Evolutionary conservation across 495 filamentous ascomycete genomes (phyloP).

Genomic region (Talaromyces ruber): DNA sequence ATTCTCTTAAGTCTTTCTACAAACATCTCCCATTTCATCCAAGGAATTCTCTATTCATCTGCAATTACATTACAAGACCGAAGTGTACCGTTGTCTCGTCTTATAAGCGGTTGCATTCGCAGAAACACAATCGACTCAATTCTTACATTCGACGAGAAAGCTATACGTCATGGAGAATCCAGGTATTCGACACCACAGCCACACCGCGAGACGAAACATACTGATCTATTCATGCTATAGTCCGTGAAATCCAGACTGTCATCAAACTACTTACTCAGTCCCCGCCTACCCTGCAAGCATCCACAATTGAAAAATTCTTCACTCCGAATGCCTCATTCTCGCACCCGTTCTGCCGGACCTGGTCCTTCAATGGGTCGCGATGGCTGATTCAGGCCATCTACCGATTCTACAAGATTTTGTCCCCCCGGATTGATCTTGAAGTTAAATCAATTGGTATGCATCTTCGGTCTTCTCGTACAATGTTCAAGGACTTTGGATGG

Average conservation of each 20-base stretch:
- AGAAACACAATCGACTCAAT: too few relatives aligned
- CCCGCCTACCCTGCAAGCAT: constrained; percentile 50
- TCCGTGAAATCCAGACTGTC: constrained; percentile 48
- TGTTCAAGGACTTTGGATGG: not conserved
- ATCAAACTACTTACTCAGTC: constrained; percentile 61
- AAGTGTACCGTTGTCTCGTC: too few relatives aligned
- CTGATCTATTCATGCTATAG: constrained; percentile 14
- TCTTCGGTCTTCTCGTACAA: too few relatives aligned
- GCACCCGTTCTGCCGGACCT: constrained; percentile 74
- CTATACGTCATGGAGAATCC: constrained; percentile 26
- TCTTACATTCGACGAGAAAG: not conserved
- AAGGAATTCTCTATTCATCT: too few relatives aligned
- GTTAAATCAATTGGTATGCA: constrained; percentile 59
- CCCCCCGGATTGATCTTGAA: constrained; percentile 59
- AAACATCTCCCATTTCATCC: not conserved
- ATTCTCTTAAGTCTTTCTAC: not conserved
- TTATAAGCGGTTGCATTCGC: too few relatives aligned
- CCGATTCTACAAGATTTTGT: constrained; percentile 82
- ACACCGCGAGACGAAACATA: not conserved
- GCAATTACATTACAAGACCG: too few relatives aligned
- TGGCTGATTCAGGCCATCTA: constrained; percentile 59
- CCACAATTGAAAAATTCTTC: constrained; percentile 61
- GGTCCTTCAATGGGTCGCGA: constrained; percentile 47
- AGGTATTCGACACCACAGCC: constrained; percentile 14
- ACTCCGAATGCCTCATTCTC: constrained; percentile 58